Base-by-base conservation (phyloP, 2,329 filamentous ascomycete species). In the Colletotrichum lindemuthianum region DNA sequence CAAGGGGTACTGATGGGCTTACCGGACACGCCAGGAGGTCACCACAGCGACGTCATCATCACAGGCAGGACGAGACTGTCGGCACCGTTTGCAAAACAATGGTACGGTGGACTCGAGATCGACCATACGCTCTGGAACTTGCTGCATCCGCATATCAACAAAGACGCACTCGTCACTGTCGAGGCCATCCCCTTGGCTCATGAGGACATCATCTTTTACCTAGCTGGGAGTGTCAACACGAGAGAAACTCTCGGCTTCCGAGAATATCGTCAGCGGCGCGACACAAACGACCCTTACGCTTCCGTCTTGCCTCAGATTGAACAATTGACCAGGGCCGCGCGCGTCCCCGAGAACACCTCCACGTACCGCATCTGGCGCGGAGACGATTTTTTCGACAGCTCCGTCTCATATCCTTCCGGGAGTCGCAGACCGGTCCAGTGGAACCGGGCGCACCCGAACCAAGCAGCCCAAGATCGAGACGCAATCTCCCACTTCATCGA, bases 1-100 rank as follows among this genome's bases (percentile, higher is more conserved):
- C 64, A 73, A 6, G 71, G 75, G 4, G 69, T 76, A 6, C 43
- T 77, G 5, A 51, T 71, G 3, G 72, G 72, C 2, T 58, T 11
- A 2, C 59, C 65, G 1, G 13, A 41, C 3, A 52, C 33, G 4
- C 54, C 56, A 6, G 56, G 56, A 11, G 47, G 16, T 24, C 33
- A 15, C 16, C 55, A 56, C 48, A 54, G 16, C 32, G 60, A 67
- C 15, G 5, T 67, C 32, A 9, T 32, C 34, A 36, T 66, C 12
- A 37, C 54, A 9, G 16, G 15, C 6, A 56, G 40, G 4, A 6
- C 33, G 11, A 15, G 24, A 3, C 15, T 16, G 13, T 6, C 50
- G 8, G 15, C 37, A 24, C 5, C 8, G 8, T 45, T 11, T 34
- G 12, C 56, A 43, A 37, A 39, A 3, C 13, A 16, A 9, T 67